phyloP scores from a whole-genome alignment of 768 basidiomycete genomes.

The Russula brevipes region DNA sequence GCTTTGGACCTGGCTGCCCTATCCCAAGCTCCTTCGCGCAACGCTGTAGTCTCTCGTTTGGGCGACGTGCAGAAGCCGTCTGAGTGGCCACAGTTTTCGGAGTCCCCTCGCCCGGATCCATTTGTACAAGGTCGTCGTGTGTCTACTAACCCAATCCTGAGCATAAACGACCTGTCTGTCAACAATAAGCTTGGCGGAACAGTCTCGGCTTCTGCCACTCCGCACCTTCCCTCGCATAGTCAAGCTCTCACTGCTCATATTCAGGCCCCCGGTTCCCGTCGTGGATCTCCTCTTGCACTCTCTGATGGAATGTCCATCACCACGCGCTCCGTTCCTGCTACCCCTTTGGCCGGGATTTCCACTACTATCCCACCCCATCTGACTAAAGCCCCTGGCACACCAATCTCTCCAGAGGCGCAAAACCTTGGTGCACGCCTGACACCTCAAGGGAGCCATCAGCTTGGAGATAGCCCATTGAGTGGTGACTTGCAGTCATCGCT shows the following conservation, averaged over 20 bases:
- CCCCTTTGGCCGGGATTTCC: constrained; percentile 58
- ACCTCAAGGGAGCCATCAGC: constrained; percentile 39
- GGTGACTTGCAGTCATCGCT: constrained; percentile 66
- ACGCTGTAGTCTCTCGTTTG: constrained; percentile 49
- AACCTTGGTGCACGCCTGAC: constrained; percentile 57
- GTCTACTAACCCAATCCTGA: constrained; percentile 70
- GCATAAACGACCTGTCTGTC: constrained; percentile 44
- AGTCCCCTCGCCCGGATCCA: constrained; percentile 58
- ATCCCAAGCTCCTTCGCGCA: constrained; percentile 71
- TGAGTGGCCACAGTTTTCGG: constrained; percentile 91
- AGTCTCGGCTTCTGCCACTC: constrained; percentile 57
- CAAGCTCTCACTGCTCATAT: constrained; percentile 42
- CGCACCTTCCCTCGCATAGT: constrained; percentile 57
- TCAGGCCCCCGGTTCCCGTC: constrained; percentile 52
- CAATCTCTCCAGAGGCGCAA: constrained; percentile 57
- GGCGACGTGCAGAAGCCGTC: constrained; percentile 67
- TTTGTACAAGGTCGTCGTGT: constrained; percentile 60
- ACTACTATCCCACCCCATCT: constrained; percentile 44
- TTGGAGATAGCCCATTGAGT: constrained; percentile 49
- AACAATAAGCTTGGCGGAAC: constrained; percentile 41
- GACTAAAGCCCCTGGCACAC: constrained; percentile 63
- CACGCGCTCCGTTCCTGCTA: constrained; percentile 77
- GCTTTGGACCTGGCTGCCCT: constrained; percentile 90
- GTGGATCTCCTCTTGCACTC: constrained; percentile 65
- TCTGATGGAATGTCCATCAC: constrained; percentile 56